Evolutionary conservation across 495 filamentous ascomycete species (phyloP).

Genomic region (Tricharina praecox): DNA sequence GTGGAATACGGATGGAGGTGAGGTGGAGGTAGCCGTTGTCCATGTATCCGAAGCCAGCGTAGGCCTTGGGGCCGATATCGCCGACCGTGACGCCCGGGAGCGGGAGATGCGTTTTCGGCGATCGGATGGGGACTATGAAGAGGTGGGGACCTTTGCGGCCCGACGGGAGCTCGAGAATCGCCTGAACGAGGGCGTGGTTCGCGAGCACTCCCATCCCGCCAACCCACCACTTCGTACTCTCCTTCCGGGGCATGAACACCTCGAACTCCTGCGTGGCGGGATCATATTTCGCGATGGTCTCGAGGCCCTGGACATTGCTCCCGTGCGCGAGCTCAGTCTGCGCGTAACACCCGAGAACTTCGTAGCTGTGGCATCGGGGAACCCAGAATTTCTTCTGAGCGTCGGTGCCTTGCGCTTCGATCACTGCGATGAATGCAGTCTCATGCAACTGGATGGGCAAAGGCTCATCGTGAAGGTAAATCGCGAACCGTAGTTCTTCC

Average conservation of each 20-base stretch:
- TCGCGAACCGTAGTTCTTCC: slow-evolving; percentile 43
- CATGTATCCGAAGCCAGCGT: slow-evolving; percentile 47
- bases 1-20: slow-evolving; percentile 52
- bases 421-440: slow-evolving; percentile 52
- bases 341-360: slow-evolving; percentile 59
- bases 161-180: slow-evolving; percentile 25
- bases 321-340: slow-evolving; percentile 64
- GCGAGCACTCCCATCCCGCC: slow-evolving; percentile 54
- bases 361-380: slow-evolving; percentile 43
- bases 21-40: slow-evolving; percentile 63
- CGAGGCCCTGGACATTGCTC: slow-evolving; percentile 54
- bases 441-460: slow-evolving; percentile 52
- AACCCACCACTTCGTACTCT: slow-evolving; percentile 59
- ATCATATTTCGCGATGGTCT: slow-evolving; percentile 59
- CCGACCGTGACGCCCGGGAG: slow-evolving; percentile 53
- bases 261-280: slow-evolving; percentile 48
- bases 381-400: slow-evolving; percentile 55
- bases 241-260: slow-evolving; percentile 40
- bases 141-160: slow-evolving; percentile 49
- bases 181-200: slow-evolving; percentile 61
- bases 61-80: slow-evolving; percentile 59
- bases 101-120: slow-evolving; percentile 51
- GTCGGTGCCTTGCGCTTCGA: slow-evolving; percentile 49
- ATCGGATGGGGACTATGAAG: slow-evolving; percentile 58
- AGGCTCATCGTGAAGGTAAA: slow-evolving; percentile 46